Evolutionary conservation across 106 monocot species (phyloP).

Genomic region (Dioscorea dumetorum): DNA sequence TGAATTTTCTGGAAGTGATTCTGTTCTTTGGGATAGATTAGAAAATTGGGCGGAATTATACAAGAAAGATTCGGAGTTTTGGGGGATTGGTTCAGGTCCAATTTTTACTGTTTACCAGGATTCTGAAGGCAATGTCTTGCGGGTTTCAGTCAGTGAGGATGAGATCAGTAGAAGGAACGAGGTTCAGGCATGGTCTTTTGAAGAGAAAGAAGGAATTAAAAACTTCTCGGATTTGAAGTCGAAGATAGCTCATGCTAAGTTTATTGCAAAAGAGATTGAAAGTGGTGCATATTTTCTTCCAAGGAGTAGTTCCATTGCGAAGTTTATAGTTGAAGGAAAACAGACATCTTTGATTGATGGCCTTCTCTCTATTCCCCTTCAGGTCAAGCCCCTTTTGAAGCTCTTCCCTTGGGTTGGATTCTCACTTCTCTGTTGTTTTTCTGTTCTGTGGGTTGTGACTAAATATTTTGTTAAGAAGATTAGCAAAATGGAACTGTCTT

Average conservation of each 20-base stretch:
- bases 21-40: conserved; percentile 41
- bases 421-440: conserved; percentile 26
- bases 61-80: conserved; percentile 55
- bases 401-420: conserved; percentile 26
- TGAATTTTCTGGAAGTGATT: conserved; percentile 5
- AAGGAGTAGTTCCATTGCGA: conserved; percentile 38
- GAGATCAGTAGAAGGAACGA: conserved; percentile 41
- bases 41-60: conserved; percentile 51
- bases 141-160: conserved; percentile 39
- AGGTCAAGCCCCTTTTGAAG: conserved; percentile 7
- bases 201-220: not conserved
- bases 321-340: conserved; percentile 32
- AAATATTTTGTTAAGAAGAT: conserved; percentile 20
- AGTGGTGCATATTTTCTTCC: conserved; percentile 23
- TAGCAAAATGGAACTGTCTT: conserved; percentile 25
- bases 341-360: conserved; percentile 17
- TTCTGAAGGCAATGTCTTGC: conserved; percentile 29
- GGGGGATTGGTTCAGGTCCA: conserved; percentile 49
- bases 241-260: conserved; percentile 34
- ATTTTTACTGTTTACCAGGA: conserved; percentile 47
- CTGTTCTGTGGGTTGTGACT: conserved; percentile 20
- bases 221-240: conserved; percentile 17
- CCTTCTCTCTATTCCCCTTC: conserved; percentile 2
- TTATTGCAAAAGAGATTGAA: conserved; percentile 43
- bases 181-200: conserved; percentile 13